A percentile compares a stretch with the other conserved stretches of the same genome.
phyloP scores from a whole-genome alignment of 1,284 basidiomycete species.

The Phylloboletellus chloephorus region DNA sequence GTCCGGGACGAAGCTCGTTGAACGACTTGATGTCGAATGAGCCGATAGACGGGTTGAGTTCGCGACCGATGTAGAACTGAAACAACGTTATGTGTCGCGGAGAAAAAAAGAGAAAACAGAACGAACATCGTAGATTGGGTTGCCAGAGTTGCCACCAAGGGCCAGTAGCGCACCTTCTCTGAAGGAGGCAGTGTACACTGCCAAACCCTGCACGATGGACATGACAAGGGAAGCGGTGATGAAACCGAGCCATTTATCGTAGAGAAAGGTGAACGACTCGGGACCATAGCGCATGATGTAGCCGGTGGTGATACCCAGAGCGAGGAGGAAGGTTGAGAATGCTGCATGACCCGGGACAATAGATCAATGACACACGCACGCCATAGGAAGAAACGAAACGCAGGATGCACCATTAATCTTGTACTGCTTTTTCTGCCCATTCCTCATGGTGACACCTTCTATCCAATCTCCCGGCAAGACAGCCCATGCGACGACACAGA shows the following conservation, averaged over 20 bases:
- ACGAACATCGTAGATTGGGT: constrained; percentile 86
- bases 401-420: constrained; percentile 85
- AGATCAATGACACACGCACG: background rate
- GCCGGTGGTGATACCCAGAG: constrained; percentile 66
- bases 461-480: constrained; percentile 85
- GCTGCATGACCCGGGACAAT: constrained; percentile 42
- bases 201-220: constrained; percentile 70
- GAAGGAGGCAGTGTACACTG: constrained; percentile 75
- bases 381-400: background rate
- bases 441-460: constrained; percentile 73
- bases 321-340: constrained; percentile 80
- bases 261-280: constrained; percentile 80
- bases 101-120: background rate
- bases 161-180: constrained; percentile 69
- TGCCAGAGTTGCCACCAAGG: constrained; percentile 88
- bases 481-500: constrained; percentile 78
- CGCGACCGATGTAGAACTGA: constrained; percentile 97
- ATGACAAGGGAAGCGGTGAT: constrained; percentile 81
- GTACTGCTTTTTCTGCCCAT: constrained; percentile 77
- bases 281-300: constrained; percentile 72
- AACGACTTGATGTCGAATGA: constrained; percentile 95
- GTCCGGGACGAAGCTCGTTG: constrained; percentile 92
- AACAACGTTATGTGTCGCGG: constrained; percentile 1
- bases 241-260: constrained; percentile 90
- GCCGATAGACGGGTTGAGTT: constrained; percentile 87